Percentiles rank a stretch among this genome's conserved stretches.
Conservation (phyloP, 169 alveolate genomes). For the Plasmodium ovale region DNA sequence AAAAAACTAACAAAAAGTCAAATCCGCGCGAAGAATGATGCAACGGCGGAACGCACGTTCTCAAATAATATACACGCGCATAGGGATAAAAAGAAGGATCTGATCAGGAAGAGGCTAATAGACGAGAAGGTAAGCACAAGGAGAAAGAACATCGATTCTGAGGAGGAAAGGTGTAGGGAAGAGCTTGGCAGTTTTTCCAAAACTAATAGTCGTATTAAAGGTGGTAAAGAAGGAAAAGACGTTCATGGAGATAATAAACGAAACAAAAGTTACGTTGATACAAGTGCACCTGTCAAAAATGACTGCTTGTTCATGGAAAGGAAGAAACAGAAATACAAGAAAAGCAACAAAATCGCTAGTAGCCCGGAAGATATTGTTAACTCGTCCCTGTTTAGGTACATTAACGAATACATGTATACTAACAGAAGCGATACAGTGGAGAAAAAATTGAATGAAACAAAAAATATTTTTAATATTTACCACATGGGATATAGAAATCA, state of each 20-base stretch:
- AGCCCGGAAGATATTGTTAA: slow-evolving; percentile 65
- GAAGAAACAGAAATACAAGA: slow-evolving; percentile 59
- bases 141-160: background rate
- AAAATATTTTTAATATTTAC: slow-evolving; percentile 70
- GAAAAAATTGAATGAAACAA: slow-evolving; percentile 52
- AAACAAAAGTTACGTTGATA: background rate
- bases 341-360: slow-evolving; percentile 29
- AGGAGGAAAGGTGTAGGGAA: background rate
- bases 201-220: too few relatives aligned
- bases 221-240: background rate
- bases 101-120: background rate
- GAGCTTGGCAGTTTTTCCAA: too few relatives aligned
- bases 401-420: slow-evolving; percentile 67
- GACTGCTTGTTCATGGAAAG: slow-evolving; percentile 9
- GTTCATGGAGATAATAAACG: background rate
- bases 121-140: background rate
- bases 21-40: background rate
- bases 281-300: background rate
- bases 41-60: background rate
- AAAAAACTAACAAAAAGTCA: too few relatives aligned
- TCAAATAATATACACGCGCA: too few relatives aligned
- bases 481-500: slow-evolving; percentile 83
- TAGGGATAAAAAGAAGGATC: background rate
- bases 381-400: slow-evolving; percentile 52
- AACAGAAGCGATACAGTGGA: slow-evolving; percentile 33